Base-by-base conservation (phyloP, 164 flowering plant species). In the Protea cynaroides region DNA sequence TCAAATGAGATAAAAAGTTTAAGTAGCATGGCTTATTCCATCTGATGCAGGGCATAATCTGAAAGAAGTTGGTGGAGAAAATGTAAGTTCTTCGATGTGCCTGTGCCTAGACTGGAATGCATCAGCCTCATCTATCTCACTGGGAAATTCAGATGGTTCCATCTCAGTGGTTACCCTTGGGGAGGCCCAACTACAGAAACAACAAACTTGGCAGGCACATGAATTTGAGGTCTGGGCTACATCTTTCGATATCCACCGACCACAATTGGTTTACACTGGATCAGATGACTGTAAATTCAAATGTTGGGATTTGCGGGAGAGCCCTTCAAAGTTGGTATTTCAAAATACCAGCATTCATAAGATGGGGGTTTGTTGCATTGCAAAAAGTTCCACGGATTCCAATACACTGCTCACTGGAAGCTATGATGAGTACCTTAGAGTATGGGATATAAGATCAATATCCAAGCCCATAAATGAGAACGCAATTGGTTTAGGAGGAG, bases 141-240 rank as follows among this genome's bases (percentile, higher is more conserved):
- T 81, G 15, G 97, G 96, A 21, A 83, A 82, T 65, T 91, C 97
- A 13, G 90, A 92, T 80, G 97, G 99, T 37, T 91, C 89, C 18
- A 68, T 82, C 49, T 80, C 96, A 10, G 44, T 87, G 24, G 40
- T 75, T 55, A 80, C 93, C 38, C 43, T 80, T 40, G 10, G 60
- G 38, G 97, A 91, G 61, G 78, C 92, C 21, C 67, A 74, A 49
- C 67, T 88, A 23, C 65, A 75, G 61, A 54, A 67, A 53, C 54
- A 62, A 40, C 77, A 83, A 70, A 68, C 79, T 55, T 95, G 99
- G 99, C 76, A 88, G 75, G 96, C 88, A 11, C 99, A 91, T 74
- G 96, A 89, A 4, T 92, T 83, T 77, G 97, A 95, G 78, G 49
- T 88, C 7, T 95, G 97, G 97, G 76, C 96, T 1, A 68, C 97